Evolutionary conservation across 495 filamentous ascomycete genomes (phyloP).

Genomic region (Tuber aestivum): DNA sequence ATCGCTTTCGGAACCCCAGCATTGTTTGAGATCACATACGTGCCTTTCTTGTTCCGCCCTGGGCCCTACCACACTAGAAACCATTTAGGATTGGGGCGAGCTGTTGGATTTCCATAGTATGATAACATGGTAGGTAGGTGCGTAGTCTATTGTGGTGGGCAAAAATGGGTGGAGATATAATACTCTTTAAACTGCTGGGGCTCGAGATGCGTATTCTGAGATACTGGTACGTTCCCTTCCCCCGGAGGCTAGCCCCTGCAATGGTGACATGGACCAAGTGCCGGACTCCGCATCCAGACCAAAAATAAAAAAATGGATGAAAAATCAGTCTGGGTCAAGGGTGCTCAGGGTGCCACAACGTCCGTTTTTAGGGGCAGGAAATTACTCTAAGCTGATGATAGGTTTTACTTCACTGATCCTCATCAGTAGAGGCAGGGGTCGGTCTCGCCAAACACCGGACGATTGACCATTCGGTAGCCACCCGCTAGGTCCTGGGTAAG

Average conservation of each 20-base stretch:
- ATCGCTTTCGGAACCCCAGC: too few relatives aligned
- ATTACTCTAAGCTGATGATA: background rate
- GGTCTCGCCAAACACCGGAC: background rate
- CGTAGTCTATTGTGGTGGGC: background rate
- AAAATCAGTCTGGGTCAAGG: background rate
- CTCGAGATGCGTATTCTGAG: background rate
- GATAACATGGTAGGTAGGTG: too few relatives aligned
- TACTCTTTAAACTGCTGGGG: background rate
- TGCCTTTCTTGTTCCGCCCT: too few relatives aligned
- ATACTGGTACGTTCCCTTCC: background rate
- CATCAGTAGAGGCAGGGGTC: background rate
- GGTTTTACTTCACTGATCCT: background rate
- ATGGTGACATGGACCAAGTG: background rate
- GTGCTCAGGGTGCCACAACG: background rate
- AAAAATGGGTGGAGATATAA: background rate
- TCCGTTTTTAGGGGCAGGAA: background rate
- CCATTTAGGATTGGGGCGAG: too few relatives aligned
- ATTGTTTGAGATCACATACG: too few relatives aligned
- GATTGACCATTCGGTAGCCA: background rate
- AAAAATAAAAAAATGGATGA: background rate
- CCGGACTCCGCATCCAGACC: too few relatives aligned
- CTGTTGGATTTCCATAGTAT: too few relatives aligned
- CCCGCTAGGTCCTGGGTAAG: background rate
- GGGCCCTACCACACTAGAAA: too few relatives aligned
- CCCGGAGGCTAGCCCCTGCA: background rate